Conservation (phyloP, 2,329 filamentous ascomycete species). For the Colletotrichum costaricense region DNA sequence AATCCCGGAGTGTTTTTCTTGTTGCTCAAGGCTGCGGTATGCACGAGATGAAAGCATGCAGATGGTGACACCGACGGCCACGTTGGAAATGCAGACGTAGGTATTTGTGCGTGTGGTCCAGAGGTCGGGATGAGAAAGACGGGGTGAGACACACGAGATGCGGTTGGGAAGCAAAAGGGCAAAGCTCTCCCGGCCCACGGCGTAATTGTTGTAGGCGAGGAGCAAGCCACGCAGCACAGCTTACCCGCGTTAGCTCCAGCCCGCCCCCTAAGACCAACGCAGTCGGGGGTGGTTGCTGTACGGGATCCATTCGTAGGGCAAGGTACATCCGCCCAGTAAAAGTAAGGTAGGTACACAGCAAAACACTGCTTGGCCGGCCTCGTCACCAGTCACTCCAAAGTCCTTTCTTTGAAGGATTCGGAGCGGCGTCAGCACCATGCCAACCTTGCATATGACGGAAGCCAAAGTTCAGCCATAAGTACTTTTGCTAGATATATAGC, state of each 20-base stretch:
- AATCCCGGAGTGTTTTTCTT: constrained; percentile 21
- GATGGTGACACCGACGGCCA: constrained; percentile 23
- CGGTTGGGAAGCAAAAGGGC: not conserved
- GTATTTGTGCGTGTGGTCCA: not conserved
- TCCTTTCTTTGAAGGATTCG: constrained; percentile 22
- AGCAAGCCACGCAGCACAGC: constrained; percentile 25
- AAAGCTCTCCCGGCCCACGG: constrained; percentile 11
- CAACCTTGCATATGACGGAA: constrained; percentile 19
- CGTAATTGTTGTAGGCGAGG: constrained; percentile 12
- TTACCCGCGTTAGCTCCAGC: constrained; percentile 11
- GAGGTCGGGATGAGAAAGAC: constrained; percentile 3
- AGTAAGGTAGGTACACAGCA: not conserved
- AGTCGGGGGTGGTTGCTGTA: not conserved
- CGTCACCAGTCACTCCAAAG: not conserved
- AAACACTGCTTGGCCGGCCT: not conserved
- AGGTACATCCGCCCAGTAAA: not conserved
- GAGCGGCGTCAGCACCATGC: constrained; percentile 26
- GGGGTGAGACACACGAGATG: constrained; percentile 4
- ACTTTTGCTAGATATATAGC: not conserved
- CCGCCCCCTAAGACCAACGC: constrained; percentile 16
- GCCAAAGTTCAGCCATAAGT: constrained; percentile 9
- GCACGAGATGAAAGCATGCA: constrained; percentile 21
- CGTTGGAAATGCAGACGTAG: constrained; percentile 1
- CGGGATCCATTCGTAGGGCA: not conserved
- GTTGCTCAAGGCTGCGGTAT: constrained; percentile 7